Evolutionary conservation across 441 rosid species (phyloP), one percentile per base, ranked within the genome.

Genomic region (Erodium moschatum): DNA sequence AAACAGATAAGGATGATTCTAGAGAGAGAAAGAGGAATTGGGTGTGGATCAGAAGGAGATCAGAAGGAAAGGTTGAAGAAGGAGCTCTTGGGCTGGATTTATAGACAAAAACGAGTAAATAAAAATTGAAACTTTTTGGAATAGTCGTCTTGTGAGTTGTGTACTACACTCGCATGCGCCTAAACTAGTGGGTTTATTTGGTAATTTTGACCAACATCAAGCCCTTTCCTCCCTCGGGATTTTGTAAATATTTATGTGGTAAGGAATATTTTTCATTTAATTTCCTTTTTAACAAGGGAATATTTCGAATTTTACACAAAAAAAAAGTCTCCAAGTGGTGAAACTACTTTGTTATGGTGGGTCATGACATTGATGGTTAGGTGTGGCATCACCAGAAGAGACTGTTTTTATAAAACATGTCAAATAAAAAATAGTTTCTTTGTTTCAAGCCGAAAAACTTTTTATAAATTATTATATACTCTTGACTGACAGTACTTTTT

Each of bases 371-470:
- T 46, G 52, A 46, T 46, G 52, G 52, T 46, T 46, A 46, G 52
- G 52, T 46, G 52, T 46, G 52, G 52, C 15, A 46, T 46, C 52
- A 46, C 52, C 52, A 46, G 52, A 46, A 35, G 40, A 46, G 52
- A 10, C 52, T 46, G 52, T 46, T 46, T 46, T 46, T 46, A 8
- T 9, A 46, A 46, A 46, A 46, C n/a, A 46, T 46, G 52, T 46
- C 52, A 13, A 13, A 8, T 46, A 46, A 46, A 46, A 46, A 46
- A 8, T 42, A 29, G 31, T 29, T 29, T 29, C 31, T 29, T 29
- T 29, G 31, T 29, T 29, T 29, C 31, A 2, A 29, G 4, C 2
- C 31, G 3, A 3, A 29, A 29, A 0, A 2, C 3, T 29, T 29
- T 29, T 29, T 29, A 4, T 3, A 5, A 35, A 3, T 35, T 35